Base-by-base conservation (phyloP, 352 stramenopile genomes). In the Thalassiosira mediterranea region DNA sequence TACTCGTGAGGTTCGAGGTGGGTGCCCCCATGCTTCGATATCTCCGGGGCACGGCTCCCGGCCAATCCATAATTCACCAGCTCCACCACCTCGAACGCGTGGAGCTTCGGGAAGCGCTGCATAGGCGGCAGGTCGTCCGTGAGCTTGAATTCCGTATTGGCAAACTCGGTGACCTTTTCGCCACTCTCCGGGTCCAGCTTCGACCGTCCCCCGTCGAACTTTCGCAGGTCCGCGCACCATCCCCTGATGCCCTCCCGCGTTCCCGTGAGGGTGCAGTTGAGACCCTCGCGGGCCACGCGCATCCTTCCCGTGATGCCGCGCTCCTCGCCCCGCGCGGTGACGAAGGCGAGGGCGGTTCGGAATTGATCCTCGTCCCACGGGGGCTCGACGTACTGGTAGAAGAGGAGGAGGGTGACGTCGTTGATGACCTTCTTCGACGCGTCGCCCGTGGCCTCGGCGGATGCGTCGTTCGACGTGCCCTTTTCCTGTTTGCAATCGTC, bases 361-460 rank as follows among this genome's bases (percentile, higher is more conserved):
- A 91, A 90, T 37, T 83, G 74, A 4, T 76, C 19, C 15, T 87
- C 74, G 46, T 84, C 81, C 88, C 87, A 94, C 5, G 78, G 58
- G 1, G 89, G 89, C 74, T 94, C 87, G 1, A 93, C 76, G 68
- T 95, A 95, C 62, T 91, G 82, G 77, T 95, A 95, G 78, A 95
- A 95, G 4, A 95, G 76, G 26, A 94, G 52, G 0, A 95, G 75
- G 25, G 90, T 89, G 15, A 92, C 59, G 17, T 57, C 70, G 46
- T 74, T 42, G 7, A 48, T 59, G 49, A 31, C 62, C 10, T 42
- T 38, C 52, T 61, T 23, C 25, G 69, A 46, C 8, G 52, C 52
- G 8, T 28, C 52, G 19, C 13, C 31, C 23, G 28, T 13, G 31
- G 52, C 52, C 34, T 42, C 28, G 29, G 40, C 19, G 11, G 42